These are phyloP conservation scores for Fistulifera pelliculosa DNA, from an alignment of 108 stramenopile species.

Conservation along the genomic window DNA sequence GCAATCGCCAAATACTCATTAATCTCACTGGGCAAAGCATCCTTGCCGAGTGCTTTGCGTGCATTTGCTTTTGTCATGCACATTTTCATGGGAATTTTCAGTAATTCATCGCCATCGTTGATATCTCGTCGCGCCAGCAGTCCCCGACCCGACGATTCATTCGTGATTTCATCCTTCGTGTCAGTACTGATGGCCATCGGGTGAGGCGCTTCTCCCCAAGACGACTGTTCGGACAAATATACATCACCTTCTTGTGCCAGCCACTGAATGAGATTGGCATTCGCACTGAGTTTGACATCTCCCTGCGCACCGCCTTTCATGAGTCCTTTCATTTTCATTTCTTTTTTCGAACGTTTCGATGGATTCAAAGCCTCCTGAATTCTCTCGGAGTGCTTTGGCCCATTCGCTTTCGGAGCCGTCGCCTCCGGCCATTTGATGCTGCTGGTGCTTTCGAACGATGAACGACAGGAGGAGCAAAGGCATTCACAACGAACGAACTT, in stretches of 20 bases:
- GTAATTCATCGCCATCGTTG: constrained; percentile 84
- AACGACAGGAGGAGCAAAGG: no score
- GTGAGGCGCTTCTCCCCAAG: constrained; percentile 93
- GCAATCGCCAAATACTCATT: constrained; percentile 95
- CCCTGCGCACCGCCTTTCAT: constrained; percentile 35
- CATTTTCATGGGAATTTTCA: constrained; percentile 75
- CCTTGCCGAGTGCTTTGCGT: constrained; percentile 61
- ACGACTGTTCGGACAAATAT: constrained; percentile 67
- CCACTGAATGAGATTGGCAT: constrained; percentile 69
- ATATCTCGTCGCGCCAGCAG: constrained; percentile 79
- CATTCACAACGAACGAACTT: no score
- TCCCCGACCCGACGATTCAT: constrained; percentile 88
- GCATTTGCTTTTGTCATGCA: constrained; percentile 83
- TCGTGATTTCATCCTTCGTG: constrained; percentile 87
- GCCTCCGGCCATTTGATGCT: constrained; percentile 9
- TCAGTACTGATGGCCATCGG: constrained; percentile 88
- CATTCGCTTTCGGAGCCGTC: constrained; percentile 69
- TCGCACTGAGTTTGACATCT: constrained; percentile 58
- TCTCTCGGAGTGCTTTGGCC: constrained; percentile 69
- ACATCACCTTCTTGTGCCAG: constrained; percentile 68
- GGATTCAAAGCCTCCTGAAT: constrained; percentile 13
- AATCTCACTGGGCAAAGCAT: constrained; percentile 61
- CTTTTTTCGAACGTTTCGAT: constrained; percentile 70
- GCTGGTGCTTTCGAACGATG: no score
- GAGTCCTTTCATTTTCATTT: constrained; percentile 81